Evolutionary conservation across 2,329 filamentous ascomycete species (phyloP).

Genomic region (Cladosporium sp.): DNA sequence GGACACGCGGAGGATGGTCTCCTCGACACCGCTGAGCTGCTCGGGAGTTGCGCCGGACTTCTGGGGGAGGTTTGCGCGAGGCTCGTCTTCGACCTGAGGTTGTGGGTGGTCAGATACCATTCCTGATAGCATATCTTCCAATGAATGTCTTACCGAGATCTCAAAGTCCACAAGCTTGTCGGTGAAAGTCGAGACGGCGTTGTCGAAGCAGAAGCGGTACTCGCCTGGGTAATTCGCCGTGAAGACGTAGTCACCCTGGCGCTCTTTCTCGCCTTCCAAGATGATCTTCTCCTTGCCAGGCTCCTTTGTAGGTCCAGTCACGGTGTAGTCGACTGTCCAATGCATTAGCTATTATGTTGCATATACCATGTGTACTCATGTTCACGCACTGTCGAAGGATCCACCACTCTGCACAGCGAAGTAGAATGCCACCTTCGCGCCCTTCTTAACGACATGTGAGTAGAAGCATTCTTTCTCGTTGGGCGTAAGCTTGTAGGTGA

Average conservation of each 20-base stretch:
- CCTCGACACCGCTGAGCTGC: constrained; percentile 84
- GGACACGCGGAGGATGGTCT: constrained; percentile 93
- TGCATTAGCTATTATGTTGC: neutral
- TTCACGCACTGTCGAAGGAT: constrained; percentile 70
- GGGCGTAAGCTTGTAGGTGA: constrained; percentile 88
- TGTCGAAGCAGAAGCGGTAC: constrained; percentile 97
- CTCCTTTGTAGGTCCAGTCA: constrained; percentile 69
- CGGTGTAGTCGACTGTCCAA: constrained; percentile 74
- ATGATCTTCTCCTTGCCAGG: constrained; percentile 66
- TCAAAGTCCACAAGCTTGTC: constrained; percentile 99
- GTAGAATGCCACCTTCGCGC: constrained; percentile 94
- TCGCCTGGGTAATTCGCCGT: constrained; percentile 85
- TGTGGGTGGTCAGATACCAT: too few species aligned
- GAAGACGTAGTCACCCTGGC: constrained; percentile 97
- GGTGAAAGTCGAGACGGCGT: constrained; percentile 95
- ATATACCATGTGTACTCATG: neutral
- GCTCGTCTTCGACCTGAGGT: constrained; percentile 96
- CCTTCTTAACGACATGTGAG: constrained; percentile 72
- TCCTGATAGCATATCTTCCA: too few species aligned
- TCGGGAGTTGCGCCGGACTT: constrained; percentile 88
- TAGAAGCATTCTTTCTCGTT: constrained; percentile 98
- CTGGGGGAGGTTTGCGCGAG: constrained; percentile 75
- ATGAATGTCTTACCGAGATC: constrained; percentile 69
- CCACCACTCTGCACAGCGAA: constrained; percentile 99
- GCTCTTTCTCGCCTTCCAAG: constrained; percentile 83